These are phyloP conservation scores for Umbelopsis isabellina DNA, from an alignment of 192 early-diverging fungal species.

Conservation along the genomic window DNA sequence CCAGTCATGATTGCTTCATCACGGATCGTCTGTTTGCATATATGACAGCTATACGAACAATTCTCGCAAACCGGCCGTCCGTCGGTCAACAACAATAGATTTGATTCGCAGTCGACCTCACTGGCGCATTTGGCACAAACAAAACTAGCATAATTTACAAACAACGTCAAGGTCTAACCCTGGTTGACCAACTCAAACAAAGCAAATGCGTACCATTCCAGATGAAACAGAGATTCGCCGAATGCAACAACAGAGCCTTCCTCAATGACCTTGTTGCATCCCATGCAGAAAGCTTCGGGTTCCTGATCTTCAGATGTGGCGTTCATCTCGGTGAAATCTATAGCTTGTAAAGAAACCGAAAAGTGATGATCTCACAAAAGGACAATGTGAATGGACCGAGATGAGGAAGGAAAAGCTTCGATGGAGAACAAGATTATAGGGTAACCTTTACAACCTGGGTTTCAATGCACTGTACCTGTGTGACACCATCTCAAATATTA, in stretches of 20 bases:
- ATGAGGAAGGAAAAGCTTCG: slow-evolving; percentile 11
- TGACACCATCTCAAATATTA: neutral
- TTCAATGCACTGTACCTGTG: slow-evolving; percentile 14
- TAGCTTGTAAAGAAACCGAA: slow-evolving; percentile 1
- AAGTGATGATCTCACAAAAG: slow-evolving; percentile 2
- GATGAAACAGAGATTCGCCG: slow-evolving; percentile 81
- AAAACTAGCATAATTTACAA: slow-evolving; percentile 53
- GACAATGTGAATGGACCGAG: slow-evolving; percentile 1
- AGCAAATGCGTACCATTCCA: slow-evolving; percentile 68
- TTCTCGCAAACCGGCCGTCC: slow-evolving; percentile 85
- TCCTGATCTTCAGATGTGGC: slow-evolving; percentile 13
- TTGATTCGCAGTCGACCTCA: slow-evolving; percentile 76
- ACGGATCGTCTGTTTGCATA: slow-evolving; percentile 73
- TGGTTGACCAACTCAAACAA: slow-evolving; percentile 15
- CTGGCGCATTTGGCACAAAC: slow-evolving; percentile 75
- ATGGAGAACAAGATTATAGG: neutral
- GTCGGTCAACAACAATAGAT: slow-evolving; percentile 73
- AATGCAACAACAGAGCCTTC: slow-evolving; percentile 80
- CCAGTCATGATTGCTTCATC: slow-evolving; percentile 88
- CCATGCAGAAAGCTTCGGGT: slow-evolving; percentile 60
- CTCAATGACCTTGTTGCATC: slow-evolving; percentile 68
- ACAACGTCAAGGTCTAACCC: neutral
- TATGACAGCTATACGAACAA: slow-evolving; percentile 77
- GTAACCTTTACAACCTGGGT: slow-evolving; percentile 16
- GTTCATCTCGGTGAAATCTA: slow-evolving; percentile 16